Conservation (phyloP, 2,329 filamentous ascomycete species). For the Talaromyces marneffei region DNA sequence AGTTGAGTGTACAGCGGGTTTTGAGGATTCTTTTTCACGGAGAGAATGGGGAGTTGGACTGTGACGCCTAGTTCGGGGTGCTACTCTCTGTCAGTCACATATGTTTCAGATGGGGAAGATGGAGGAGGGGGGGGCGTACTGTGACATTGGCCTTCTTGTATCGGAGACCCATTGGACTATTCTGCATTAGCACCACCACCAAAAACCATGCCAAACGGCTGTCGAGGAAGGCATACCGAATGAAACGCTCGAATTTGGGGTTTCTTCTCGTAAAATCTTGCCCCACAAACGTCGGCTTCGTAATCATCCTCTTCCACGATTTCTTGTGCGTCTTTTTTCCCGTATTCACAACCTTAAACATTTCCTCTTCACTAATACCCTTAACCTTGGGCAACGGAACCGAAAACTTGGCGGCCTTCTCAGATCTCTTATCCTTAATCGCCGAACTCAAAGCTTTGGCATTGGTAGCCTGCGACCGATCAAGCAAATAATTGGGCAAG, state of each 20-base stretch:
- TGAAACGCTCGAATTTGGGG: conserved; percentile 69
- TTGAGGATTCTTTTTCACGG: conserved; percentile 79
- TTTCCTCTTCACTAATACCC: conserved; percentile 90
- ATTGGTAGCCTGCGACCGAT: conserved; percentile 64
- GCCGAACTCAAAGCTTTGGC: conserved; percentile 72
- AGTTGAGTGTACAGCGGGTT: conserved; percentile 89
- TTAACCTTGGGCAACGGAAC: conserved; percentile 92
- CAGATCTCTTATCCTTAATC: conserved; percentile 91
- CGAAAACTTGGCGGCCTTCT: conserved; percentile 88
- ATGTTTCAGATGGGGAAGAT: not conserved
- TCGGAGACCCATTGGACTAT: conserved; percentile 62
- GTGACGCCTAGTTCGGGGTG: conserved; percentile 80
- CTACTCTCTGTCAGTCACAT: not conserved
- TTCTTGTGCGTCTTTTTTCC: conserved; percentile 93
- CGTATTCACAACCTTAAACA: conserved; percentile 95
- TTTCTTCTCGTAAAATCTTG: conserved; percentile 83
- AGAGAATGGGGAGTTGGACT: conserved; percentile 75
- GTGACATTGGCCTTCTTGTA: conserved; percentile 73
- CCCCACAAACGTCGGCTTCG: conserved; percentile 83
- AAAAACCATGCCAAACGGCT: too few relatives aligned
- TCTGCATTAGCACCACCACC: not conserved
- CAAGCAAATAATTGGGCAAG: conserved; percentile 86
- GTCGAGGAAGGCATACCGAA: conserved; percentile 42
- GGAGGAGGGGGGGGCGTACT: not conserved
- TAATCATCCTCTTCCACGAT: conserved; percentile 61